Base-by-base conservation (phyloP, 2,329 filamentous ascomycete species). In the Paecilomyces niveus region DNA sequence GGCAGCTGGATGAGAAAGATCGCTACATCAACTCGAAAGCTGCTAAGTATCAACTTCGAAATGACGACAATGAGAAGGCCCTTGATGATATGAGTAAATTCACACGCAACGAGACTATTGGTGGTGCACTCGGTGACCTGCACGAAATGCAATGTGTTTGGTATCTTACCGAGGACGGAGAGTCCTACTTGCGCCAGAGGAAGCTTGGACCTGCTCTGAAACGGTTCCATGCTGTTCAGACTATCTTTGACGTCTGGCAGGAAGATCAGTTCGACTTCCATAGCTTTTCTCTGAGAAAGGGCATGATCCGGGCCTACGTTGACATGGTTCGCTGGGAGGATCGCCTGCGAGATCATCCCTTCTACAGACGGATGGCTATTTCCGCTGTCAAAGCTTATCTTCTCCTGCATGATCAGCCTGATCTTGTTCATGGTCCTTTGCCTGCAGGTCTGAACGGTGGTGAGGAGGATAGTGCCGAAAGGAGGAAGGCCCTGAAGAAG, bases 211-310 rank as follows among this genome's bases (percentile, higher is more conserved):
- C 97, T 59, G 93, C 95, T 0, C 80, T 99, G 56, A 99, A 99
- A 80, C 86, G 95, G 54, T 93, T 97, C 75, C 90, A 92, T 64
- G 82, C 90, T 22, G 85, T 99, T 58, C 88, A 88, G 72, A 91
- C 90, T 75, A 95, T 99, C 64, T 99, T 99, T 68, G 93, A 97
- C 64, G 86, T 91, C 21, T 99, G 94, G 94, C 89, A 96, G 71
- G 95, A 99, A 72, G 94, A 99, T 67, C 94, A 99, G 70, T 97
- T 97, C 68, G 94, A 99, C 73, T 99, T 99, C 80, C 95, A 99
- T 80, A 91, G 86, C 72, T 99, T 99, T 76, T 97, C 92, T 21
- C 80, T 99, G n/a, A 83, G 94, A 21, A 99, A 97, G 75, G 95
- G 95, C 13, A 93, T 96, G 80, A 90, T 97, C 61, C 83, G 93